phyloP scores from a whole-genome alignment of 352 stramenopile genomes.

The Pseudoperonospora humuli region DNA sequence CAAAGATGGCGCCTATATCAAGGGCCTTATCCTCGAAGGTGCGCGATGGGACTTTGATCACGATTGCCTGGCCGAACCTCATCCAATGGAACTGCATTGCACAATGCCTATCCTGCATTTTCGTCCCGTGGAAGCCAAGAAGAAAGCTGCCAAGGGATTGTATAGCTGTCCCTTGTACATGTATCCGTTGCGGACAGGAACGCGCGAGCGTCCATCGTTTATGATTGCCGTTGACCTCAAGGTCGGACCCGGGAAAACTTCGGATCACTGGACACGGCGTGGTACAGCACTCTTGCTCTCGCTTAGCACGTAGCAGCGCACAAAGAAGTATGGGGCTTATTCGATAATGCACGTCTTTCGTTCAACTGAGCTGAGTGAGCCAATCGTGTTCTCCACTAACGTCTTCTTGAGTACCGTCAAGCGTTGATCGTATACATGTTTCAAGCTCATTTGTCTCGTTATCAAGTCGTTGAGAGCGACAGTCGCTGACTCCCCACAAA shows the following conservation, averaged over 20 bases:
- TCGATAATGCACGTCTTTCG: too few species aligned
- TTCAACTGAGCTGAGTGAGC: too few species aligned
- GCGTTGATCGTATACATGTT: too few species aligned
- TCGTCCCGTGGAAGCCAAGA: conserved; percentile 92
- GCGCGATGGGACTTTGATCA: conserved; percentile 89
- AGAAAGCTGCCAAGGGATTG: conserved; percentile 87
- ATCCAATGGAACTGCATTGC: conserved; percentile 91
- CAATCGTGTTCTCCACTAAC: too few species aligned
- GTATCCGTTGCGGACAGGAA: conserved; percentile 94
- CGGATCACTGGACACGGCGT: conserved; percentile 91
- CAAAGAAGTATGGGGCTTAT: too few species aligned
- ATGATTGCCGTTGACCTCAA: conserved; percentile 91
- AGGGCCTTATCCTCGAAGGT: conserved; percentile 89
- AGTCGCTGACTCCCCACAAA: too few species aligned
- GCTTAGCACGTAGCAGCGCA: conserved; percentile 72
- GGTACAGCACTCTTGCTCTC: conserved; percentile 91
- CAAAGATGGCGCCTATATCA: conserved; percentile 89
- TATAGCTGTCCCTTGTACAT: conserved; percentile 95
- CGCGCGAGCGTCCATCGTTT: too few species aligned
- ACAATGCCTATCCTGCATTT: conserved; percentile 91
- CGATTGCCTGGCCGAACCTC: conserved; percentile 83
- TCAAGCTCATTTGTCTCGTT: too few species aligned
- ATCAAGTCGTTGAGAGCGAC: too few species aligned
- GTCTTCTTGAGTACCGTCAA: too few species aligned
- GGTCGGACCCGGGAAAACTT: conserved; percentile 68